Evolutionary conservation across 352 stramenopile species (phyloP).

Genomic region (Thraustochytrium sp.): DNA sequence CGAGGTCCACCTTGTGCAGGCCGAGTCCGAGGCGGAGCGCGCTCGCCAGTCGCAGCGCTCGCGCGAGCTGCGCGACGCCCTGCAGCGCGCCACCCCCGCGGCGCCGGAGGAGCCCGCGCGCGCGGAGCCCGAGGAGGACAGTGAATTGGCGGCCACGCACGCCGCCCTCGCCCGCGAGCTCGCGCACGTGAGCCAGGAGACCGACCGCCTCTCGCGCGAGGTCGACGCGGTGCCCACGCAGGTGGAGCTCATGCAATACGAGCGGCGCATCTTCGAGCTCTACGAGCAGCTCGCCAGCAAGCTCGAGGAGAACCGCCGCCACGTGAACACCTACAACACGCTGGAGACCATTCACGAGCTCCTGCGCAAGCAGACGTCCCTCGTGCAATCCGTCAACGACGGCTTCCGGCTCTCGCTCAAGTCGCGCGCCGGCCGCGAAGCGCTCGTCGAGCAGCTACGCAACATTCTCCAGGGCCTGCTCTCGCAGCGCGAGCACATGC

Average conservation of each 20-base stretch:
- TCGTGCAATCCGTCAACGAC: slow-evolving; percentile 73
- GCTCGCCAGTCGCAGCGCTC: slow-evolving; percentile 52
- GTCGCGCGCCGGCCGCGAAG: slow-evolving; percentile 59
- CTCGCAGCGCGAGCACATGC: slow-evolving; percentile 54
- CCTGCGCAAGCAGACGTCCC: slow-evolving; percentile 70
- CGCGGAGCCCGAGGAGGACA: neutral
- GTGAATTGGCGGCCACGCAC: neutral
- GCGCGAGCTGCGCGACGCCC: slow-evolving; percentile 45
- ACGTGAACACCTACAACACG: slow-evolving; percentile 77
- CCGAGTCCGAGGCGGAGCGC: slow-evolving; percentile 48
- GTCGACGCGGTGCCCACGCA: slow-evolving; percentile 74
- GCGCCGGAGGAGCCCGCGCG: neutral
- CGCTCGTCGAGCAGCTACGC: slow-evolving; percentile 69
- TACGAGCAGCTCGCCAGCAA: slow-evolving; percentile 71
- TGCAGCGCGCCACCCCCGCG: slow-evolving; percentile 43
- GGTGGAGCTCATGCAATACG: slow-evolving; percentile 79
- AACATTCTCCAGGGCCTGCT: slow-evolving; percentile 60
- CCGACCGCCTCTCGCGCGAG: slow-evolving; percentile 61
- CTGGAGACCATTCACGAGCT: slow-evolving; percentile 69
- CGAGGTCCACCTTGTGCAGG: neutral
- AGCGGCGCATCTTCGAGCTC: slow-evolving; percentile 75
- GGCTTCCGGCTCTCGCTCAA: slow-evolving; percentile 71
- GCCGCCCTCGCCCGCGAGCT: slow-evolving; percentile 61
- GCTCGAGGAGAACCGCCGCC: slow-evolving; percentile 77
- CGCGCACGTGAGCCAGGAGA: slow-evolving; percentile 58